Base-by-base conservation (phyloP, 129 eudicot genomes). In the Calendula officinalis region DNA sequence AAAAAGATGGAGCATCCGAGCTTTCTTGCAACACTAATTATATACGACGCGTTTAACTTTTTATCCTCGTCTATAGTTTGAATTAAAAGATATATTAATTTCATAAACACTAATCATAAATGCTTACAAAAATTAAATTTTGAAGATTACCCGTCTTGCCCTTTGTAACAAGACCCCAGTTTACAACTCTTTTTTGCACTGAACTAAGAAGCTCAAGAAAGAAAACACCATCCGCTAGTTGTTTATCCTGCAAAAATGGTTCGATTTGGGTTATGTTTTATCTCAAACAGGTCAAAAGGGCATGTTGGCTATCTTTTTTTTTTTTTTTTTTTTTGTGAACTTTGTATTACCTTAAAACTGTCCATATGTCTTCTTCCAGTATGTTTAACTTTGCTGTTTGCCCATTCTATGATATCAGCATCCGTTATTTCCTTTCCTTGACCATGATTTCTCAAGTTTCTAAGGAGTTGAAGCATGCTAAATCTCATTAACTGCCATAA, bases 21-120 rank as follows among this genome's bases (percentile, higher is more conserved):
- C 83, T 91, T 91, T 64, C 98, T 83, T 9, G 98, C 98, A 52
- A 91, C 98, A 81, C 96, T 91, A 76, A 91, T 91, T 17, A 87
- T 91, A 59, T 91, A 91, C 37, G 88, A 82, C 7, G 94, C 90
- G 57, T 91, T 91, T 50, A 80, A 60, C 70, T 82, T 87, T 85
- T 81, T 87, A 66, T 87, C 96, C 67, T 91, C 96, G 66, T 91
- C 98, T 91, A 85, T 78, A 75, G 22, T 49, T 42, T 54, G 46
- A 53, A 17, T 22, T 22, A 59, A 12, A 70, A 7, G 7, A 27
- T 15, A 50, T 1, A 11, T 56, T 43, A 41, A 43, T 60, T 59
- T 30, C 7, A 50, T 7, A 17, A 10, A 47, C 69, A 51, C 51
- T 12, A 34, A 40, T 5, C 6, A 57, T 57, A 13, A 48, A 17